Conservation (phyloP, 805 yeast species). For the Candida pseudofarinosa region DNA sequence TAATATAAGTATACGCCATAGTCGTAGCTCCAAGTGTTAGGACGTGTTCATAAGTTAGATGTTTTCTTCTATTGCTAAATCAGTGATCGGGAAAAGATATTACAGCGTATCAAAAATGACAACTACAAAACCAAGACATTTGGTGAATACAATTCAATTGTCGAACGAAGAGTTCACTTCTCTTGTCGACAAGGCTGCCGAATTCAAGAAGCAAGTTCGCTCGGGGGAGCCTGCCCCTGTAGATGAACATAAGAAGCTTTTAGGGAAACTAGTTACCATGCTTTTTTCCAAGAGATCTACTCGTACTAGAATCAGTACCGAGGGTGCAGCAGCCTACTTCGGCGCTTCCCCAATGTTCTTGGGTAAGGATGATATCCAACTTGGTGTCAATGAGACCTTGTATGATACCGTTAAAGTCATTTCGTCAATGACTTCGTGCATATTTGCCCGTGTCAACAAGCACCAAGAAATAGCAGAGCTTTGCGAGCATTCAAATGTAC, state of each 20-base stretch:
- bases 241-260: slow-evolving; percentile 47
- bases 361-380: slow-evolving; percentile 93
- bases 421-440: slow-evolving; percentile 93
- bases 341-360: slow-evolving; percentile 97
- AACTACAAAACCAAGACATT: slow-evolving; percentile 53
- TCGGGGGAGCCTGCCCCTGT: slow-evolving; percentile 40
- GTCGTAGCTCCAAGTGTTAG: too few relatives aligned
- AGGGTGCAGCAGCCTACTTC: slow-evolving; percentile 88
- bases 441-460: slow-evolving; percentile 90
- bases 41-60: background rate
- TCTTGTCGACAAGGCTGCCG: slow-evolving; percentile 69
- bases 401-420: slow-evolving; percentile 87
- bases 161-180: slow-evolving; percentile 64
- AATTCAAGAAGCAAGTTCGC: slow-evolving; percentile 61
- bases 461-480: slow-evolving; percentile 80
- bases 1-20: background rate
- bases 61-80: slow-evolving; percentile 5
- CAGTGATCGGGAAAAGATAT: slow-evolving; percentile 8
- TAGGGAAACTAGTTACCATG: slow-evolving; percentile 80
- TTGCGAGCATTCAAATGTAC: slow-evolving; percentile 76
- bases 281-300: slow-evolving; percentile 91
- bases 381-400: slow-evolving; percentile 90
- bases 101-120: slow-evolving; percentile 7
- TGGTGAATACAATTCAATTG: slow-evolving; percentile 78
- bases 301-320: slow-evolving; percentile 89